Evolutionary conservation across 2,329 filamentous ascomycete genomes (phyloP), one percentile per base, ranked within the genome.

Genomic region (Cephalotrichum gorgonifer): DNA sequence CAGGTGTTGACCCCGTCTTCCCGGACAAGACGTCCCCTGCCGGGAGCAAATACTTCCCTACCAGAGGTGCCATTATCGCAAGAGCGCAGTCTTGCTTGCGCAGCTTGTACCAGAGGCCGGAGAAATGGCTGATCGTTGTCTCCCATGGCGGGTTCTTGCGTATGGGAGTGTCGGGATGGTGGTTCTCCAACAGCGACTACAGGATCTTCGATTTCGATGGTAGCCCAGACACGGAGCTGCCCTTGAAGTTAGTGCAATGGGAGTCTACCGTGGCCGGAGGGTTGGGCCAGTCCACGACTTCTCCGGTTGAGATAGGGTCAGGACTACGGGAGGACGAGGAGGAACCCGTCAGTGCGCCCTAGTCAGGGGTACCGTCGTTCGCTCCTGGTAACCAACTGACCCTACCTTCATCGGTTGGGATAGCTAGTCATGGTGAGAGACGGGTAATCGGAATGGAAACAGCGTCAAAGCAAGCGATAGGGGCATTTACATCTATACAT

Each of bases 131-230:
- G 48, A 70, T 81, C 9, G 80, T 85, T 0, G 79, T 86, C 4
- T 77, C 76, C 2, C 81, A 85, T 62, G 79, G 81, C 2, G 79
- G 74, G 0, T 85, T 85, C 59, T 56, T 85, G 53, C 66, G 80
- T n/a, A 60, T 69, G 3, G 78, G 72, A 8, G 72, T 85, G 7
- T 72, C 70, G 8, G 74, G 78, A 2, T 67, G 66, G 54, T 75
- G 67, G 66, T 80, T 69, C 56, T 75, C 73, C 58, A 85, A 85
- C 53, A 76, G 75, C 11, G 81, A 85, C 56, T 85, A 79, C 60
- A 72, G 81, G 12, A 65, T 84, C 27, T 85, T 84, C 56, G 71
- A 77, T 17, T 79, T 80, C 54, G 68, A 59, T 11, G 59, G 30
- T 4, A 35, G 30, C 7, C 17, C 38, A 23, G 45, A 39, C 15